These are phyloP conservation scores for Paecilomyces variotii DNA, from an alignment of 2,329 filamentous ascomycete species.

Conservation along the genomic window DNA sequence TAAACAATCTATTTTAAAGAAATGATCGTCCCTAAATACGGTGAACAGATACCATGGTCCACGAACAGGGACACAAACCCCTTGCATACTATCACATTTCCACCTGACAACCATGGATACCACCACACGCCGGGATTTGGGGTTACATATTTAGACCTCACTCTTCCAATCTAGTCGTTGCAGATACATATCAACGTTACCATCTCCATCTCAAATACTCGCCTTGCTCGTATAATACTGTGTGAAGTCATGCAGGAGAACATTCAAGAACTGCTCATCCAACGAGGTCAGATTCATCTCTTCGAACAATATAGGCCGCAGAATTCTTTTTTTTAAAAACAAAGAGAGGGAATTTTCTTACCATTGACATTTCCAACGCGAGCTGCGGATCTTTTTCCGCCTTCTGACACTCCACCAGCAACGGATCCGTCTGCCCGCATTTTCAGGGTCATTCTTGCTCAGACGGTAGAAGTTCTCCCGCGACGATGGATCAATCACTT, in stretches of 20 bases:
- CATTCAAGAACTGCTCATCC: slow-evolving; percentile 16
- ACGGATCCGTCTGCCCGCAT: slow-evolving; percentile 28
- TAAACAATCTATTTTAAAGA: too few relatives aligned
- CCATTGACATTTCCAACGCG: slow-evolving; percentile 17
- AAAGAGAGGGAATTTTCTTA: slow-evolving; percentile 7
- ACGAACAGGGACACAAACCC: too few relatives aligned
- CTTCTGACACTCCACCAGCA: slow-evolving; percentile 25
- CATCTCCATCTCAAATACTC: not conserved
- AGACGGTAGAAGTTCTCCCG: slow-evolving; percentile 35
- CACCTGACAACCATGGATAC: too few relatives aligned
- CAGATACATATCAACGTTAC: not conserved
- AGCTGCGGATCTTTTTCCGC: slow-evolving; percentile 22
- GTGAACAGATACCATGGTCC: too few relatives aligned
- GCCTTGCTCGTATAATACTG: slow-evolving; percentile 15
- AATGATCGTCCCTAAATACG: too few relatives aligned
- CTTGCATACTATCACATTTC: too few relatives aligned
- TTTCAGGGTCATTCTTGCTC: slow-evolving; percentile 25
- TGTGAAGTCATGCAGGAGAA: slow-evolving; percentile 25
- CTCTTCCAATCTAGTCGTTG: too few relatives aligned
- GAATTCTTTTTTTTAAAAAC: not conserved
- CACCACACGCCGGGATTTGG: too few relatives aligned
- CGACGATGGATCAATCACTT: slow-evolving; percentile 33
- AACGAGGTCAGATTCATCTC: not conserved
- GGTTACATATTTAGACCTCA: too few relatives aligned
- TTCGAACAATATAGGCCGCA: not conserved